phyloP scores from a whole-genome alignment of 2,329 filamentous ascomycete genomes.

The Thelonectria blattea region DNA sequence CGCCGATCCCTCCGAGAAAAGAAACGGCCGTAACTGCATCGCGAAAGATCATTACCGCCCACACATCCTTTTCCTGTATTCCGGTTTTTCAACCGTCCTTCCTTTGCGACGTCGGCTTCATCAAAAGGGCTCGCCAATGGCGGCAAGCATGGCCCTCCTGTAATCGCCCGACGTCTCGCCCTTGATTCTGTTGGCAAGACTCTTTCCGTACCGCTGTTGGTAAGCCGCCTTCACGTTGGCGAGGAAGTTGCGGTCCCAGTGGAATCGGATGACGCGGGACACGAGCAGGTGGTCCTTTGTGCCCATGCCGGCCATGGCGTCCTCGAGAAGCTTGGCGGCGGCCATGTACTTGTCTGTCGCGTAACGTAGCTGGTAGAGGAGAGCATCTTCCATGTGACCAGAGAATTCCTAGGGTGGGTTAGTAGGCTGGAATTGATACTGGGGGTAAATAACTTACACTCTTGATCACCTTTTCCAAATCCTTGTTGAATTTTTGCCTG shows the following conservation, averaged over 20 bases:
- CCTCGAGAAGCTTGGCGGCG: slow-evolving; percentile 83
- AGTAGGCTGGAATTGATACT: neutral
- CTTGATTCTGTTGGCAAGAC: slow-evolving; percentile 72
- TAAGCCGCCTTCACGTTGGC: slow-evolving; percentile 81
- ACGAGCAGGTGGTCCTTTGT: slow-evolving; percentile 86
- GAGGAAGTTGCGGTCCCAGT: slow-evolving; percentile 82
- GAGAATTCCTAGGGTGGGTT: slow-evolving; percentile 69
- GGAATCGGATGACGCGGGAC: slow-evolving; percentile 75
- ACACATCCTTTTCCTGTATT: neutral
- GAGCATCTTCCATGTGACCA: slow-evolving; percentile 88
- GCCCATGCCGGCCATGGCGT: slow-evolving; percentile 83
- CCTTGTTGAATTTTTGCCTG: slow-evolving; percentile 71
- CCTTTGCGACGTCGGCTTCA: neutral
- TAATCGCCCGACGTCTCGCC: slow-evolving; percentile 89
- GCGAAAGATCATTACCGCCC: slow-evolving; percentile 7
- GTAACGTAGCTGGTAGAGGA: slow-evolving; percentile 78
- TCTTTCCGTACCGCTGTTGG: slow-evolving; percentile 70
- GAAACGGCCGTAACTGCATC: slow-evolving; percentile 19
- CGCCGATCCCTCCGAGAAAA: slow-evolving; percentile 23
- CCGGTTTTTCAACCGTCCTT: neutral
- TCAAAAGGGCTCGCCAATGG: slow-evolving; percentile 54
- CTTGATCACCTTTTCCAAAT: slow-evolving; percentile 75
- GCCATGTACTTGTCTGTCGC: slow-evolving; percentile 83
- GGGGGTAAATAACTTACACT: slow-evolving; percentile 54
- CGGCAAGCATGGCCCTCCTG: slow-evolving; percentile 76